Evolutionary conservation across 2,329 filamentous ascomycete species (phyloP).

Genomic region (Daldinia sp.): DNA sequence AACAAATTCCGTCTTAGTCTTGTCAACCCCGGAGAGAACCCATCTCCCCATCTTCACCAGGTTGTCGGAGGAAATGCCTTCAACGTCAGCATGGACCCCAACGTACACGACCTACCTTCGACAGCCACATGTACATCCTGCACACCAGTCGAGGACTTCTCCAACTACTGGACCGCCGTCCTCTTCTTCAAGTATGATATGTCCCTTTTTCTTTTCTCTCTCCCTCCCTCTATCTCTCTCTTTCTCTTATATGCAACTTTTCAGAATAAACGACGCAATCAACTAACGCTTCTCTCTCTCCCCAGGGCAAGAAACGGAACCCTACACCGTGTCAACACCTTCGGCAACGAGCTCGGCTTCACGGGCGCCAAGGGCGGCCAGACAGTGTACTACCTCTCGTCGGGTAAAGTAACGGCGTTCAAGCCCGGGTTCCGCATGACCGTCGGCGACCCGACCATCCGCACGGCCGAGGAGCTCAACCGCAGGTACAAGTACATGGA

Average conservation of each 20-base stretch:
- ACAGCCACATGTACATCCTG: constrained; percentile 49
- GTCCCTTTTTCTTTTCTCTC: neutral
- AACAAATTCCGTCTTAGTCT: constrained; percentile 38
- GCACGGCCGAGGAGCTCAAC: constrained; percentile 47
- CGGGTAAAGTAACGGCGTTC: constrained; percentile 55
- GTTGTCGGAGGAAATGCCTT: constrained; percentile 50
- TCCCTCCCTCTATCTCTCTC: no score
- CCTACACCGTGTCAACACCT: constrained; percentile 49
- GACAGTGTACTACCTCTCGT: constrained; percentile 58
- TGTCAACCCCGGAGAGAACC: constrained; percentile 47
- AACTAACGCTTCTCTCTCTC: constrained; percentile 20
- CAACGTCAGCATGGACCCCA: constrained; percentile 48
- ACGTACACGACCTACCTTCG: constrained; percentile 44
- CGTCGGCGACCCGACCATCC: constrained; percentile 53
- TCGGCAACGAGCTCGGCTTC: constrained; percentile 50
- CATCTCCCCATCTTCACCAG: constrained; percentile 50
- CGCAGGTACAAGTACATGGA: constrained; percentile 50
- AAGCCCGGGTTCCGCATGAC: constrained; percentile 58
- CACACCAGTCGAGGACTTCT: constrained; percentile 48
- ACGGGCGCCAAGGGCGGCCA: constrained; percentile 52
- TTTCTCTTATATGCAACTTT: no score
- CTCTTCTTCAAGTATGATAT: constrained; percentile 45
- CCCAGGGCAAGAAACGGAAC: constrained; percentile 49
- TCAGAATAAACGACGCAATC: neutral
- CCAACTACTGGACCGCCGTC: constrained; percentile 50